phyloP scores from a whole-genome alignment of 768 basidiomycete species.

The Tricholoma sp. region DNA sequence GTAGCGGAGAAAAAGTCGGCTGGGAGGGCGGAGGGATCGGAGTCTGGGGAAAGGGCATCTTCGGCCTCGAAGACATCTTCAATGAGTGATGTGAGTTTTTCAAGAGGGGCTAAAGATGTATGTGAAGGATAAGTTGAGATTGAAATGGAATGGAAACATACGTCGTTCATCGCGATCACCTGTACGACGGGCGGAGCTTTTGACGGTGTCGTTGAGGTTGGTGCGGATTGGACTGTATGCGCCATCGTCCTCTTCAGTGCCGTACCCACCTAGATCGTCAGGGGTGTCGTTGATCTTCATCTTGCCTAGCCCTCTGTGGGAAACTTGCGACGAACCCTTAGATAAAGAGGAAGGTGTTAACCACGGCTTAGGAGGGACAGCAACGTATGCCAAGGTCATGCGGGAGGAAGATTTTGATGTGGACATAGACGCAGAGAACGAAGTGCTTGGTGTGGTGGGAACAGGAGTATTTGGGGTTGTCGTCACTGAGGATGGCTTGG shows the following conservation, averaged over 20 bases:
- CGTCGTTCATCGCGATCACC: constrained; percentile 78
- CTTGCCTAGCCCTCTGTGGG: constrained; percentile 17
- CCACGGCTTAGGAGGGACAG: constrained; percentile 41
- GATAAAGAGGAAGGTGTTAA: constrained; percentile 37
- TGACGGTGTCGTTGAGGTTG: constrained; percentile 28
- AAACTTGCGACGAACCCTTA: constrained; percentile 19
- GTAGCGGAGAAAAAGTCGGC: constrained; percentile 60
- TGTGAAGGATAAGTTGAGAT: background rate
- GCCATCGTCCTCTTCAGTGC: constrained; percentile 42
- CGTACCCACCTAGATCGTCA: constrained; percentile 51
- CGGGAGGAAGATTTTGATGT: constrained; percentile 24
- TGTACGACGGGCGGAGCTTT: constrained; percentile 52
- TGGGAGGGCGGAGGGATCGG: constrained; percentile 45
- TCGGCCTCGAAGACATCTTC: constrained; percentile 86
- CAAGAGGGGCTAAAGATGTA: constrained; percentile 47
- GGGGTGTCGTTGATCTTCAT: constrained; percentile 31
- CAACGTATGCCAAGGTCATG: constrained; percentile 40
- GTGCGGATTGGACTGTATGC: constrained; percentile 23
- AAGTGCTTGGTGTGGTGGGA: constrained; percentile 16
- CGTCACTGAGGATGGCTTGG: constrained; percentile 17
- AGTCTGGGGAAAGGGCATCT: constrained; percentile 60
- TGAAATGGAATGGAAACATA: constrained; percentile 21
- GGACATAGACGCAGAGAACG: constrained; percentile 9
- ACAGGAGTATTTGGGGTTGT: constrained; percentile 24
- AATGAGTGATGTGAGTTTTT: constrained; percentile 70